Percentiles rank a stretch among this genome's conserved stretches.
phyloP scores from a whole-genome alignment of 2,329 filamentous ascomycete species.

The Thielaviopsis populi region DNA sequence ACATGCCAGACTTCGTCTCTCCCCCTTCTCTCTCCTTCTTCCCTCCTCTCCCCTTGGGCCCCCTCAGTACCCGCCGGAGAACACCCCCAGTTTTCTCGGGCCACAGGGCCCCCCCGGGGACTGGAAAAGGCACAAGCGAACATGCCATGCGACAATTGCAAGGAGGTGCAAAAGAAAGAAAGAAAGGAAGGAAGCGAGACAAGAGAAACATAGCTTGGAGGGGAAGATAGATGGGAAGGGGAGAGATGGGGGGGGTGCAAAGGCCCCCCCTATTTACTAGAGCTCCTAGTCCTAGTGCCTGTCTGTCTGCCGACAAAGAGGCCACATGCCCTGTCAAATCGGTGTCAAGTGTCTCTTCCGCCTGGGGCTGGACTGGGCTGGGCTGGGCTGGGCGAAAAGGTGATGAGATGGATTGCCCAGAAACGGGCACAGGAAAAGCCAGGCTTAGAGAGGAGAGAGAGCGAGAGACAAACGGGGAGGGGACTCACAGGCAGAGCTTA shows the following conservation, averaged over 20 bases:
- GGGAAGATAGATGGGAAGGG: too few species aligned
- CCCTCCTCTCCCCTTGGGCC: background rate
- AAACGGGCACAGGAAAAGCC: conserved; percentile 2
- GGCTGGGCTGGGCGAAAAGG: background rate
- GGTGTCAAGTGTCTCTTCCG: conserved; percentile 4
- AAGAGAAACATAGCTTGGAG: conserved; percentile 2
- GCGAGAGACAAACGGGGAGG: too few species aligned
- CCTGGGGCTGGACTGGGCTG: background rate
- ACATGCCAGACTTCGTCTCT: background rate
- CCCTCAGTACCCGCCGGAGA: background rate
- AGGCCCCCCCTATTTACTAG: background rate
- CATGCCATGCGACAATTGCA: conserved; percentile 6
- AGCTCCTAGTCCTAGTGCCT: background rate
- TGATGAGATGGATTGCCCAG: background rate
- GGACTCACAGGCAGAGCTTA: background rate
- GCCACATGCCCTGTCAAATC: conserved; percentile 1
- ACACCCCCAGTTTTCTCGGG: conserved; percentile 1
- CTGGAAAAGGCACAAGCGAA: conserved; percentile 3
- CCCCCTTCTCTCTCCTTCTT: background rate
- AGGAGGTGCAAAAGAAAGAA: background rate
- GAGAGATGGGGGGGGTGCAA: too few species aligned
- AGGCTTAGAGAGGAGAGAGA: background rate
- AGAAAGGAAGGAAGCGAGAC: conserved; percentile 1
- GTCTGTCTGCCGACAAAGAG: background rate
- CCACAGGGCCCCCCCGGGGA: background rate